Conservation (phyloP, 805 yeast species). For the Metschnikowia proteae region DNA sequence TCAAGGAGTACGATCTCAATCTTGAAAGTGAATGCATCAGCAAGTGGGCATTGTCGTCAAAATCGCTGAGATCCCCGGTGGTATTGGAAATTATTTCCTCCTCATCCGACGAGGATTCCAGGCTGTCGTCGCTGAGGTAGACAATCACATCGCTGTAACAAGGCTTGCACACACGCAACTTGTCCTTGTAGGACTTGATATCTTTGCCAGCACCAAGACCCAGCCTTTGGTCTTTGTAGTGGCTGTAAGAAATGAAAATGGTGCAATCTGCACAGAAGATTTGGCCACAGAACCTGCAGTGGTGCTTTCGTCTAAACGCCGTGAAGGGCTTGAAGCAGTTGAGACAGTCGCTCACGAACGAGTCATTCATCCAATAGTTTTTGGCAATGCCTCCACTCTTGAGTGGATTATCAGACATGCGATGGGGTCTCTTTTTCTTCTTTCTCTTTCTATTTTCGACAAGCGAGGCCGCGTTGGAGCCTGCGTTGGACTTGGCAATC, state of each 20-base stretch:
- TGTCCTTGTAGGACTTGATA: conserved; percentile 51
- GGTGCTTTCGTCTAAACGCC: conserved; percentile 88
- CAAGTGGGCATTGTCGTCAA: neutral
- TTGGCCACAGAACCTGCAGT: conserved; percentile 94
- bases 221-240: conserved; percentile 38
- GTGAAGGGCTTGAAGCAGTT: conserved; percentile 76
- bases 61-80: neutral
- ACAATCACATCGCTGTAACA: conserved; percentile 72
- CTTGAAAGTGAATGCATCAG: conserved; percentile 23
- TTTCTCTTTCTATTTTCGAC: conserved; percentile 16
- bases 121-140: conserved; percentile 63
- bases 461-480: conserved; percentile 23
- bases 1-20: conserved; percentile 27
- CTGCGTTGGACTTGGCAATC: conserved; percentile 26
- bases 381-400: conserved; percentile 54
- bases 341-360: conserved; percentile 84
- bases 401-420: conserved; percentile 38
- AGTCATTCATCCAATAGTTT: conserved; percentile 96
- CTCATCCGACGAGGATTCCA: conserved; percentile 25
- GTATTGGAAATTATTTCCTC: conserved; percentile 9
- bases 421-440: conserved; percentile 28
- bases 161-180: conserved; percentile 70
- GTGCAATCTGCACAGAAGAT: conserved; percentile 88
- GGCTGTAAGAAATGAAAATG: conserved; percentile 57
- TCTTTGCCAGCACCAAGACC: conserved; percentile 9